Percentiles rank a stretch among this genome's conserved stretches.
phyloP scores from a whole-genome alignment of 1,284 basidiomycete species.

The Malassezia sympodialis region DNA sequence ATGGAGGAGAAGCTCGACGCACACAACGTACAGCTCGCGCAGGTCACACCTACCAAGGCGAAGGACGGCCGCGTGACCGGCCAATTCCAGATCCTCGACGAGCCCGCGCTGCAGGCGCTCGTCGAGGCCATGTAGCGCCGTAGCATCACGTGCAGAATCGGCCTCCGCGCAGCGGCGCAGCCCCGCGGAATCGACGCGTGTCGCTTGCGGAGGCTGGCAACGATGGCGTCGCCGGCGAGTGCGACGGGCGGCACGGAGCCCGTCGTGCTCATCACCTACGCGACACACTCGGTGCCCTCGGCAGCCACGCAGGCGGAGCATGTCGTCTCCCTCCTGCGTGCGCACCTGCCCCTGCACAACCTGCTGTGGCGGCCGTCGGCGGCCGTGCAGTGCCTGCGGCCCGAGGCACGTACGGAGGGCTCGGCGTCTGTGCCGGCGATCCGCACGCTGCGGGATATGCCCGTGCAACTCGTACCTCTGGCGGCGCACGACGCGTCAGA shows the following conservation, averaged over 20 bases:
- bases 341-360: conserved; percentile 43
- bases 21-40: conserved; percentile 91
- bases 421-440: conserved; percentile 4
- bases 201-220: not conserved
- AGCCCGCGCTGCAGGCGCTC: conserved; percentile 36
- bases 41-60: conserved; percentile 43
- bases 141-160: not conserved
- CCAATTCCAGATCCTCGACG: conserved; percentile 41
- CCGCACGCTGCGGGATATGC: conserved; percentile 9
- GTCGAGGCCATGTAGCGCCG: conserved; percentile 40
- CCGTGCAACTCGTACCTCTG: conserved; percentile 10
- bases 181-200: not conserved
- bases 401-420: not conserved
- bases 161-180: not conserved
- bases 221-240: not conserved
- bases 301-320: conserved; percentile 27
- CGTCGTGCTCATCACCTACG: conserved; percentile 36
- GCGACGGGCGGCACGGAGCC: not conserved
- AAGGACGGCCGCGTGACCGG: conserved; percentile 39
- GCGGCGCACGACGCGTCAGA: not conserved
- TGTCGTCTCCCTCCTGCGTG: conserved; percentile 24
- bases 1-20: conserved; percentile 99
- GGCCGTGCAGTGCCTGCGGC: not conserved
- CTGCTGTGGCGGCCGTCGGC: conserved; percentile 37
- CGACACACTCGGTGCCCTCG: conserved; percentile 31